Percentiles rank a stretch among this genome's conserved stretches.
phyloP scores from a whole-genome alignment of 345 rosid species.

The Alliaria petiolata region DNA sequence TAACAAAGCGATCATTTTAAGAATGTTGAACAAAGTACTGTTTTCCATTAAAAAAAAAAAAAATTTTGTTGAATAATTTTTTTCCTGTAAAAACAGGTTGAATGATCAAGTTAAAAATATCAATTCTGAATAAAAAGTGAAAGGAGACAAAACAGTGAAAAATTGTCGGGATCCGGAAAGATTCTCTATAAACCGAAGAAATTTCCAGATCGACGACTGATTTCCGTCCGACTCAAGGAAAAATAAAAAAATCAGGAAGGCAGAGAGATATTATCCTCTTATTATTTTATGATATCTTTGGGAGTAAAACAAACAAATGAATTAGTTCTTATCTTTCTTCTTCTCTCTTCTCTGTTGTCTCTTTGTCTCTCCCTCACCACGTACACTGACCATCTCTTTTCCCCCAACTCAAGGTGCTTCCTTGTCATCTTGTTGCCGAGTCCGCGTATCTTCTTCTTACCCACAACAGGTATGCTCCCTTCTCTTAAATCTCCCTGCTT shows the following conservation, averaged over 20 bases:
- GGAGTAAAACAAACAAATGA: not conserved
- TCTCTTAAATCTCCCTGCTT: not conserved
- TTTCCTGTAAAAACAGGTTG: not conserved
- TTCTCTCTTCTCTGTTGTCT: not conserved
- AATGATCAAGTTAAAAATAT: not conserved
- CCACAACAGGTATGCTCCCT: not conserved
- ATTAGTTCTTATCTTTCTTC: not conserved
- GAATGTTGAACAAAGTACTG: not conserved
- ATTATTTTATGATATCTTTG: not conserved
- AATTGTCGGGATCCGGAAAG: slow-evolving; percentile 1
- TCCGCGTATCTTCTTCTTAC: not conserved
- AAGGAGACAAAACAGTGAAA: not conserved
- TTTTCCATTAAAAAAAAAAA: not conserved
- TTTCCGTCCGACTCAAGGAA: not conserved
- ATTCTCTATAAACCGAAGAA: not conserved
- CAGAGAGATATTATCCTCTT: not conserved
- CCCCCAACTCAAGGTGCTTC: not conserved
- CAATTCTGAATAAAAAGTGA: not conserved
- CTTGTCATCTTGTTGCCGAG: slow-evolving; percentile 20
- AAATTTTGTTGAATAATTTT: not conserved
- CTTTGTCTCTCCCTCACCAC: not conserved
- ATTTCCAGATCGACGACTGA: not conserved
- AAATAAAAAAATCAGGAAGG: not conserved
- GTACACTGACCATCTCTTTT: not conserved
- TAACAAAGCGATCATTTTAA: not conserved